Conservation (phyloP, 495 filamentous ascomycete genomes). For the Rusavskia elegans region DNA sequence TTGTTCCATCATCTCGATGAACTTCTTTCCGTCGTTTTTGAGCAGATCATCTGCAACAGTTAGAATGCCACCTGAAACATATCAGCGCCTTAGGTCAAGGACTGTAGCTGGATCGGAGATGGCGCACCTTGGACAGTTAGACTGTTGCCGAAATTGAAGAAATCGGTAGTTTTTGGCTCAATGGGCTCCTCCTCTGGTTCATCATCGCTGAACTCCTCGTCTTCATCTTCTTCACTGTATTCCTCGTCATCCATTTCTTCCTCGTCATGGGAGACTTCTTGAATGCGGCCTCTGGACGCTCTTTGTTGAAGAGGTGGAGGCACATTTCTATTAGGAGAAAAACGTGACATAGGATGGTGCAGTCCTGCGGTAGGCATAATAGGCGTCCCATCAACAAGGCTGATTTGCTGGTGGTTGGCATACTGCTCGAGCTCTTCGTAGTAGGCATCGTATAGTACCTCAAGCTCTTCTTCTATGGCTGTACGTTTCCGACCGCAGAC, state of each 20-base stretch:
- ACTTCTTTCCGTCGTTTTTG: conserved; percentile 98
- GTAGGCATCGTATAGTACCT: conserved; percentile 98
- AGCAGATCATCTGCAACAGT: conserved; percentile 96
- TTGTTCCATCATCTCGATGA: conserved; percentile 99
- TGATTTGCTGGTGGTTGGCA: conserved; percentile 71
- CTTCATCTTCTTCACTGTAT: conserved; percentile 35
- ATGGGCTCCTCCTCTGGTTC: conserved; percentile 33
- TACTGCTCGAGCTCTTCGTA: conserved; percentile 97
- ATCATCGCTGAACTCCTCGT: conserved; percentile 28
- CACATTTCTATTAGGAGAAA: conserved; percentile 30
- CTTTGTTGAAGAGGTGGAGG: conserved; percentile 5
- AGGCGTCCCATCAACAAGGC: conserved; percentile 34
- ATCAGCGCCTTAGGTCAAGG: conserved; percentile 23
- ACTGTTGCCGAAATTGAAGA: conserved; percentile 95
- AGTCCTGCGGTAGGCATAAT: conserved; percentile 50
- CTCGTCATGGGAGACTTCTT: conserved; percentile 54
- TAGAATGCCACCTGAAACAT: conserved; percentile 74
- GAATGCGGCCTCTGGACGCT: conserved; percentile 31
- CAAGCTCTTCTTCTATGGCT: conserved; percentile 95
- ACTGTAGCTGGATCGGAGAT: conserved; percentile 17
- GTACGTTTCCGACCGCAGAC: conserved; percentile 94
- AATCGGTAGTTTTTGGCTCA: conserved; percentile 47
- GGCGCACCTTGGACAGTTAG: conserved; percentile 85
- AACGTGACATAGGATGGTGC: conserved; percentile 36
- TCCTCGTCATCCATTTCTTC: conserved; percentile 42